Evolutionary conservation across 768 basidiomycete species (phyloP).

Genomic region (Lenzites betulinus): DNA sequence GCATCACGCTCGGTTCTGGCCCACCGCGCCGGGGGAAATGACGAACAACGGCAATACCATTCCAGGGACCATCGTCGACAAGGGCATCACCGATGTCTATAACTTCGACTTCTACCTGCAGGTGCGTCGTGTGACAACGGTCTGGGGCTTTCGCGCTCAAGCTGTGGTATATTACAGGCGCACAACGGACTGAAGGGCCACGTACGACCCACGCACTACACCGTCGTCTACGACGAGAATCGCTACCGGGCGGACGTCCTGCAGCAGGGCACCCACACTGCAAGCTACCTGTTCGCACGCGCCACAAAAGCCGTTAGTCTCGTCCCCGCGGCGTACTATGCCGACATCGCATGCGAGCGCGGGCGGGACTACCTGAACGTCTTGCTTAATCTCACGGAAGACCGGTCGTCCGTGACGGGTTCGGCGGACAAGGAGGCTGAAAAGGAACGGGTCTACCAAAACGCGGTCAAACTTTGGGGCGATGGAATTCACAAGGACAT

Average conservation of each 20-base stretch:
- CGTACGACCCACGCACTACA: conserved; percentile 77
- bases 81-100: conserved; percentile 61
- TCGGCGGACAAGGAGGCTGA: conserved; percentile 35
- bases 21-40: conserved; percentile 49
- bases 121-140: conserved; percentile 12
- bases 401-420: conserved; percentile 31
- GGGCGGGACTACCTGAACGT: conserved; percentile 77
- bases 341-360: conserved; percentile 81
- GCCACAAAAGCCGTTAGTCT: conserved; percentile 85
- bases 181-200: conserved; percentile 74
- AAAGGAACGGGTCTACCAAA: conserved; percentile 37
- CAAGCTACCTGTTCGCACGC: conserved; percentile 76
- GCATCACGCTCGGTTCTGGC: conserved; percentile 65
- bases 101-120: conserved; percentile 38
- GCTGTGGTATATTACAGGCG: conserved; percentile 45
- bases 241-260: conserved; percentile 66
- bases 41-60: conserved; percentile 74
- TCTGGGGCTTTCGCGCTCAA: background rate
- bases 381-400: conserved; percentile 49
- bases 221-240: conserved; percentile 79
- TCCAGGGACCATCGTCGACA: conserved; percentile 81
- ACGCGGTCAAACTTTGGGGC: conserved; percentile 43
- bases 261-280: conserved; percentile 70
- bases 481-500: conserved; percentile 52
- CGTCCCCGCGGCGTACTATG: conserved; percentile 79